Evolutionary conservation across 2,329 filamentous ascomycete genomes (phyloP).

Genomic region (Paecilomyces sp.): DNA sequence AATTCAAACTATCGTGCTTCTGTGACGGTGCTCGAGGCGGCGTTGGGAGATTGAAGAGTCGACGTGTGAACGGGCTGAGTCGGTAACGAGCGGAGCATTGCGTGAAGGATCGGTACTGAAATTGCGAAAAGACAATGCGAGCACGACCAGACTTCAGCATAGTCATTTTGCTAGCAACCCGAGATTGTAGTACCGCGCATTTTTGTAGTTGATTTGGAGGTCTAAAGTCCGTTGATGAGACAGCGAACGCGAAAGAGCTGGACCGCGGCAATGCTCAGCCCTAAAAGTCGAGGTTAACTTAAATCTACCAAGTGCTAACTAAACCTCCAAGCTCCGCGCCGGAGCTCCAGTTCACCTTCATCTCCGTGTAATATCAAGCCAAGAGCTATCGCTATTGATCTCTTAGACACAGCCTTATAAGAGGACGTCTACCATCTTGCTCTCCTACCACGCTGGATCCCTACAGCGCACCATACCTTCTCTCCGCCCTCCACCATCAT

Average conservation of each 20-base stretch:
- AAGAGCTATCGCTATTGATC: neutral
- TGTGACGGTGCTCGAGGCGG: constrained; percentile 26
- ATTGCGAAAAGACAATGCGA: neutral
- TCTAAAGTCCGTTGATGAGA: neutral
- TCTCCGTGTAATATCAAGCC: neutral
- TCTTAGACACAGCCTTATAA: too few species aligned
- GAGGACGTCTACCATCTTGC: too few species aligned
- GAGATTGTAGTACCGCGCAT: neutral
- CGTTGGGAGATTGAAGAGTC: constrained; percentile 28
- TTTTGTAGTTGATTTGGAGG: neutral
- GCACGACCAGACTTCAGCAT: neutral
- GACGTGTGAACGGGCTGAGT: constrained; percentile 22
- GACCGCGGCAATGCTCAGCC: neutral
- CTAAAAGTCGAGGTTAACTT: neutral
- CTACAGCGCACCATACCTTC: neutral
- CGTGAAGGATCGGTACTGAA: constrained; percentile 3
- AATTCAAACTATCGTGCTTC: constrained; percentile 29
- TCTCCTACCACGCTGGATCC: neutral
- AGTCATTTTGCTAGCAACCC: neutral
- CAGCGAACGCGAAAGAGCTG: neutral
- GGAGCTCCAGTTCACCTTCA: neutral
- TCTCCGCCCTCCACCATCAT: constrained; percentile 13
- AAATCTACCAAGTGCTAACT: neutral
- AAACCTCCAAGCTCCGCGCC: neutral
- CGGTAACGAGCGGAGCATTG: constrained; percentile 1